Evolutionary conservation across 2,329 filamentous ascomycete genomes (phyloP).

Genomic region (Cercospora sesami): DNA sequence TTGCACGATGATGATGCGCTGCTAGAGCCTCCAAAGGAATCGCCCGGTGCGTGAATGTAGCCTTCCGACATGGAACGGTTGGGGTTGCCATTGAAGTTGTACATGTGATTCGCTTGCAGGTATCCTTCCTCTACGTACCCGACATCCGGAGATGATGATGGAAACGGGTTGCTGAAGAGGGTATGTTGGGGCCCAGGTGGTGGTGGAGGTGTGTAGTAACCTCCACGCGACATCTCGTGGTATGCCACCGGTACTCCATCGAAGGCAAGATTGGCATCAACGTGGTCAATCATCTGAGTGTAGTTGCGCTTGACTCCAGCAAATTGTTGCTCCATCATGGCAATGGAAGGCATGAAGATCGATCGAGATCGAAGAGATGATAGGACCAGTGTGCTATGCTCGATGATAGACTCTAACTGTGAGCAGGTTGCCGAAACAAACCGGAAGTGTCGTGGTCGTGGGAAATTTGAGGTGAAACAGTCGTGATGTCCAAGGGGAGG

Average conservation of each 20-base stretch:
- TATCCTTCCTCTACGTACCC: constrained; percentile 28
- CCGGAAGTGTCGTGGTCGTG: constrained; percentile 17
- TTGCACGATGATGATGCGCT: constrained; percentile 27
- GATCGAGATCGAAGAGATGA: constrained; percentile 13
- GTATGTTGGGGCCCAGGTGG: constrained; percentile 21
- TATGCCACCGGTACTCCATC: constrained; percentile 23
- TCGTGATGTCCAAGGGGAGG: constrained; percentile 14
- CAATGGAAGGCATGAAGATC: constrained; percentile 15
- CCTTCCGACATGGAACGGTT: constrained; percentile 25
- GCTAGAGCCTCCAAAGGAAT: constrained; percentile 24
- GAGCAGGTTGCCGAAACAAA: constrained; percentile 18
- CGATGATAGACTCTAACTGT: constrained; percentile 12
- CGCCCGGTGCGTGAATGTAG: constrained; percentile 18
- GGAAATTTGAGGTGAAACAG: constrained; percentile 23
- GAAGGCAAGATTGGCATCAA: constrained; percentile 21
- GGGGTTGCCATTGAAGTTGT: constrained; percentile 16
- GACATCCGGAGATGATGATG: constrained; percentile 15
- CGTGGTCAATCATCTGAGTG: constrained; percentile 27
- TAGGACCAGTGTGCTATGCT: constrained; percentile 14
- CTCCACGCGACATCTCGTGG: constrained; percentile 23
- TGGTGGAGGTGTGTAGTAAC: constrained; percentile 26
- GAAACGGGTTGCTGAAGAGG: constrained; percentile 27
- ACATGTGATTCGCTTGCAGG: constrained; percentile 23
- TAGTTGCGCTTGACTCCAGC: constrained; percentile 25
- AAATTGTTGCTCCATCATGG: constrained; percentile 19